Evolutionary conservation across 345 rosid genomes (phyloP).

Genomic region (Rhodamnia rubescens): DNA sequence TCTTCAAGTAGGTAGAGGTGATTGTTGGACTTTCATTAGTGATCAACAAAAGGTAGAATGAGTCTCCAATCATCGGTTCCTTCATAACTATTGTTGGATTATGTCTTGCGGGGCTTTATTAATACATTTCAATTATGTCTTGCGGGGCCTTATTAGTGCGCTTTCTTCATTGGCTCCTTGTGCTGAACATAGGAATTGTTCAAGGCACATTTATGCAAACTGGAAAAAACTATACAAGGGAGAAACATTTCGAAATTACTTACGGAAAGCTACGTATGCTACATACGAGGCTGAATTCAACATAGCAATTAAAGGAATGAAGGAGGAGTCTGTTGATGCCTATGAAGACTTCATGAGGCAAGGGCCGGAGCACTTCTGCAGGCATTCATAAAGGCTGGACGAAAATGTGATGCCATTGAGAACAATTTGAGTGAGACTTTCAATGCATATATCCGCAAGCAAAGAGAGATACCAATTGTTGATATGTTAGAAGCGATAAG

Average conservation of each 20-base stretch:
- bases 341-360: not conserved
- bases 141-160: not conserved
- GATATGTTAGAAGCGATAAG: not conserved
- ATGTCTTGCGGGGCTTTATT: not conserved
- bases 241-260: not conserved
- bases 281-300: not conserved
- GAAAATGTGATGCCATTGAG: not conserved
- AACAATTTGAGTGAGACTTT: not conserved
- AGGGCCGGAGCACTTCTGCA: not conserved
- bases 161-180: not conserved
- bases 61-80: not conserved
- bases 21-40: not conserved
- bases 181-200: not conserved
- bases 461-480: not conserved
- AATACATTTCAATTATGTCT: too few relatives aligned
- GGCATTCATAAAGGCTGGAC: not conserved
- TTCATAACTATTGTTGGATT: too few relatives aligned
- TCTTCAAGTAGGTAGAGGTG: not conserved
- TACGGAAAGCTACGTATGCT: not conserved
- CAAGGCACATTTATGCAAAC: not conserved
- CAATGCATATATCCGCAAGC: not conserved
- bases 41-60: not conserved
- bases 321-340: too few relatives aligned
- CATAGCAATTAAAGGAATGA: not conserved
- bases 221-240: not conserved